A percentile compares a stretch with the other conserved stretches of the same genome.
phyloP scores from a whole-genome alignment of 2,329 filamentous ascomycete species.

The Sordariomycetes sp. region DNA sequence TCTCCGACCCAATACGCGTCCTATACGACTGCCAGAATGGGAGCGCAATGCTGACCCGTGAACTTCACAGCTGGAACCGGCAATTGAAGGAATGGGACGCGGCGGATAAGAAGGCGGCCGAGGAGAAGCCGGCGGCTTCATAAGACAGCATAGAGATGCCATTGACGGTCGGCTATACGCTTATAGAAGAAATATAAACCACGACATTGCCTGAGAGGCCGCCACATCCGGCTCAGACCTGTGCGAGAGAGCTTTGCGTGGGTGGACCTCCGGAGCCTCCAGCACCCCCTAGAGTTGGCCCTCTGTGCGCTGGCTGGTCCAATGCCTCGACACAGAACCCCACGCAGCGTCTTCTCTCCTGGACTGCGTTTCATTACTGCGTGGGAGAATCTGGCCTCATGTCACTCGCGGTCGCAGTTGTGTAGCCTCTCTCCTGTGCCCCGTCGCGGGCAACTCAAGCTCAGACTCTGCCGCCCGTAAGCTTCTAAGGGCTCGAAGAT shows the following conservation, averaged over 20 bases:
- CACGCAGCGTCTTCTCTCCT: neutral
- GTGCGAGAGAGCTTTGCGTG: neutral
- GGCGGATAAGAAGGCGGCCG: slow-evolving; percentile 22
- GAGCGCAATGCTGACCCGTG: slow-evolving; percentile 9
- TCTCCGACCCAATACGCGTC: slow-evolving; percentile 10
- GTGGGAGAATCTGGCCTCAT: neutral
- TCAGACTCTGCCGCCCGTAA: neutral
- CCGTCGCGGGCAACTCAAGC: neutral
- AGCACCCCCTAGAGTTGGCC: neutral
- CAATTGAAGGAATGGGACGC: slow-evolving; percentile 30
- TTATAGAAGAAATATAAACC: slow-evolving; percentile 3
- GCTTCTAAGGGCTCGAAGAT: neutral
- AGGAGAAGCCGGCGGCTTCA: neutral
- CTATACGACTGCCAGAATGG: neutral
- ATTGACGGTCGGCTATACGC: neutral
- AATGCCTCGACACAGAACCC: neutral
- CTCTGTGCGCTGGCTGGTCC: neutral
- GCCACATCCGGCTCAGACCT: neutral
- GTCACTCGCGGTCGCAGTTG: neutral
- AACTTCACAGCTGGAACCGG: slow-evolving; percentile 25
- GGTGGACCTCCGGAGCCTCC: neutral
- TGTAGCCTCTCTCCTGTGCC: neutral
- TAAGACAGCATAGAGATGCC: neutral
- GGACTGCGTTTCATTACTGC: neutral
- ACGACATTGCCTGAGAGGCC: neutral